phyloP scores from a whole-genome alignment of 2,329 filamentous ascomycete genomes.

The Trichoderma sp. region DNA sequence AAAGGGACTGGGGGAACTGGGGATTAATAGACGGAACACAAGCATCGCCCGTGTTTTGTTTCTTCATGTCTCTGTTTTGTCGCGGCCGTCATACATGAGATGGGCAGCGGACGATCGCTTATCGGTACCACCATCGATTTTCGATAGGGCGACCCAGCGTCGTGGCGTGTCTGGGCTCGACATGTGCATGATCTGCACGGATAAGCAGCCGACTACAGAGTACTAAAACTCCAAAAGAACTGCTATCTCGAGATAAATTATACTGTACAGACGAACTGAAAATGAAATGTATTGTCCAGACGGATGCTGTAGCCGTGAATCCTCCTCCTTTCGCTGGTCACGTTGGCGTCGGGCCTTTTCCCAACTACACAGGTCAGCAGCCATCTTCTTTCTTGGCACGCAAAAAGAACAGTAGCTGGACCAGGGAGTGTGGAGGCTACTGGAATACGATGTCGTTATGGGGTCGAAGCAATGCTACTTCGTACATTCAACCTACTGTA shows the following conservation, averaged over 20 bases:
- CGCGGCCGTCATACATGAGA: constrained; percentile 1
- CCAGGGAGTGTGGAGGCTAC: neutral
- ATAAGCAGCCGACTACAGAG: neutral
- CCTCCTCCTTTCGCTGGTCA: neutral
- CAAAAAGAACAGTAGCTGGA: neutral
- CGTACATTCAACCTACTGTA: neutral
- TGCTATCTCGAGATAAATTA: neutral
- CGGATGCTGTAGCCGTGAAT: neutral
- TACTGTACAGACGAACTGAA: neutral
- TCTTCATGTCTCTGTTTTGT: neutral
- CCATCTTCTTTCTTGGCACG: neutral
- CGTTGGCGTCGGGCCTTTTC: neutral
- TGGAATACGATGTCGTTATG: neutral
- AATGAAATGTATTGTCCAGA: neutral
- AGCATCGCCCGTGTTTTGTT: neutral
- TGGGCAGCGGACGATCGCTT: neutral
- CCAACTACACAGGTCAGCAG: neutral
- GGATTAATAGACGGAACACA: neutral
- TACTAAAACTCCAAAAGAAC: neutral
- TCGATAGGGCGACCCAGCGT: neutral
- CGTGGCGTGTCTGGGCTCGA: neutral
- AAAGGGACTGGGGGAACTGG: neutral
- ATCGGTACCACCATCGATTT: neutral
- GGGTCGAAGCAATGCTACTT: neutral
- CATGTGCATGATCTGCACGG: constrained; percentile 3